Base-by-base conservation (phyloP, 2,329 filamentous ascomycete genomes). In the Aspergillus ustus region DNA sequence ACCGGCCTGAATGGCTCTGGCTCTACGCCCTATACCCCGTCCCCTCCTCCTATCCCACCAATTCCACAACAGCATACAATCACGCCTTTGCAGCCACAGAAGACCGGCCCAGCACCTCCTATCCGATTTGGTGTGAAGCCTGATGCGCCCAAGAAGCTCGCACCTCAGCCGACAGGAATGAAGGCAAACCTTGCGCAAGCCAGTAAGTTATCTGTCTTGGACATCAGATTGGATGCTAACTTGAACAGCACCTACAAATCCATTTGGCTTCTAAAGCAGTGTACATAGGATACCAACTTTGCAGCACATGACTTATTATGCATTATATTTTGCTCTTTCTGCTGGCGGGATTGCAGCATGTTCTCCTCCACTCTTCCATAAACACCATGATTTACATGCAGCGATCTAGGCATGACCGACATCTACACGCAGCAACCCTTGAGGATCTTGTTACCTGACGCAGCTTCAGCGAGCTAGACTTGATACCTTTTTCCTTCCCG, bases 121-220 rank as follows among this genome's bases (percentile, higher is more conserved):
- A 89, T 99, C 19, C 87, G 92, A 62, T 99, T 99, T 75, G 95
- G 95, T 44, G 89, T 96, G 40, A 84, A 86, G 60, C 81, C 83
- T 29, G 87, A 88, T 52, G 81, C 87, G 29, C 81, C 88, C 31
- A 92, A 93, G 78, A 95, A 91, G 77, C 80, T 98, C 70, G 84
- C 86, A 63, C 88, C 93, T 31, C 95, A 98, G 80, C 85, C 92
- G 29, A 99, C 95, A 7, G 95, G 95, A 66, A 84, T 91, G 70
- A 88, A 91, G 81, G 95, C 95, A 60, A 97, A 98, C 76, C 84
- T 99, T 68, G 85, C 91, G 56, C 91, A 96, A 87, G 95, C 95
- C 73, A 99, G 94, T 98, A 89, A 90, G 94, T 93, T 61, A 34
- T 50, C 61, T 6, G 7, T 57, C 52, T 50, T 31, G 31, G 7